Evolutionary conservation across 108 stramenopile genomes (phyloP), one percentile per base, ranked within the genome.

Genomic region (Fistulifera solaris): DNA sequence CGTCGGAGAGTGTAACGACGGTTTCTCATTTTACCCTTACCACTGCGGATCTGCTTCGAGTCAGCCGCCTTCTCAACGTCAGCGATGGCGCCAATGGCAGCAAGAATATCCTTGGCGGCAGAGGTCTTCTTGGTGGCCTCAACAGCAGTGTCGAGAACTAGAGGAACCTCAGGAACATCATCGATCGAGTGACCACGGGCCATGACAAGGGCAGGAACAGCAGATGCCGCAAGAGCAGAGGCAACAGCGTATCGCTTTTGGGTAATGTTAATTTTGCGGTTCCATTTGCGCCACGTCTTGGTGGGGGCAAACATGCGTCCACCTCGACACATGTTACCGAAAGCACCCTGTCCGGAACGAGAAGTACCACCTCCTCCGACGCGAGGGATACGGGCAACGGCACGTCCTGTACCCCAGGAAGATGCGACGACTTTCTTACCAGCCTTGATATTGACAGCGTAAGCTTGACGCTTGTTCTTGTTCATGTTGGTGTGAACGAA

Each of bases 211-310:
- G 96, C 83, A 38, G 98, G 95, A 16, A 97, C 89, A 19, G 96
- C 98, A 24, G 95, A 72, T 40, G 98, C 98, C 55, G 98, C 98
- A 46, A 99, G 69, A 31, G 96, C 95, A 22, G 98, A 99, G 25
- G 94, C 93, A 23, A 96, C 92, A 56, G 98, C 98, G 66, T 95
- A 98, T 15, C 93, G 79, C 81, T 87, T 88, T 74, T 98, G 96
- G 71, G 79, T 94, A 60, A 81, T 62, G 76, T 95, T 96, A 72
- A 97, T 89, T 83, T 94, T 93, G 63, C 86, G 80, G 81, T 98
- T 96, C 98, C 98, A 99, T 80, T 89, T 94, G 61, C 98, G 82
- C 97, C 97, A 99, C 45, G 93, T 96, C 87, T 98, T 97, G 82
- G 97, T 98, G 65, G 98, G 98, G 16, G 85, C 85, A 68, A 97